Conservation (phyloP, 805 yeast genomes). For the Ogataea methanolica region DNA sequence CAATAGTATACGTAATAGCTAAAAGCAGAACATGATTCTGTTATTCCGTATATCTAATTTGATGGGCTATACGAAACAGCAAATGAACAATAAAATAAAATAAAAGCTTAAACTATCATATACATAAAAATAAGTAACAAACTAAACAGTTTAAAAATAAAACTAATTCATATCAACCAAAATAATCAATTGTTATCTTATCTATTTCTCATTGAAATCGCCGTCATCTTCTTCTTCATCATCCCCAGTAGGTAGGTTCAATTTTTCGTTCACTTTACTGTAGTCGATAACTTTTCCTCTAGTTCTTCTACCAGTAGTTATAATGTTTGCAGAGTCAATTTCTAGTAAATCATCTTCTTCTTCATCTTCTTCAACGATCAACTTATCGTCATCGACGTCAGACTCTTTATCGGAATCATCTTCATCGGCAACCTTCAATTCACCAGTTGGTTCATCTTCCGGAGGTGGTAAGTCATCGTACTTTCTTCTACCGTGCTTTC, state of each 20-base stretch:
- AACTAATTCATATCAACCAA: too few relatives aligned
- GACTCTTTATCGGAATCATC: conserved; percentile 32
- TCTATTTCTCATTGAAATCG: conserved; percentile 33
- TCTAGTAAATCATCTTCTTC: conserved; percentile 78
- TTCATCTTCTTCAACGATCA: conserved; percentile 51
- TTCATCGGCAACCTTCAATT: conserved; percentile 32
- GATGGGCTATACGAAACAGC: too few relatives aligned
- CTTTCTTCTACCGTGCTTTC: conserved; percentile 19
- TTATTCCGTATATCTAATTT: too few relatives aligned
- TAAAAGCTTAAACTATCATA: background rate
- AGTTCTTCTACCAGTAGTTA: conserved; percentile 82
- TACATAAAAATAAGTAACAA: background rate
- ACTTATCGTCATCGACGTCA: conserved; percentile 45
- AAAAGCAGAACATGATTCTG: too few relatives aligned
- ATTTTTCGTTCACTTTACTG: conserved; percentile 69
- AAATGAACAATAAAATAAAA: too few relatives aligned
- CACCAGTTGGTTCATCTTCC: conserved; percentile 14
- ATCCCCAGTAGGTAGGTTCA: conserved; percentile 45
- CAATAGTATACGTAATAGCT: too few relatives aligned
- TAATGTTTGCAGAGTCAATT: conserved; percentile 79
- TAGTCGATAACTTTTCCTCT: conserved; percentile 87
- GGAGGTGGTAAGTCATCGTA: conserved; percentile 21
- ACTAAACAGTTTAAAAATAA: too few relatives aligned
- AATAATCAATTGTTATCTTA: too few relatives aligned
- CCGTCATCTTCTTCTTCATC: conserved; percentile 45